Evolutionary conservation across 306 rosid species (phyloP).

Genomic region (Abrus precatorius): DNA sequence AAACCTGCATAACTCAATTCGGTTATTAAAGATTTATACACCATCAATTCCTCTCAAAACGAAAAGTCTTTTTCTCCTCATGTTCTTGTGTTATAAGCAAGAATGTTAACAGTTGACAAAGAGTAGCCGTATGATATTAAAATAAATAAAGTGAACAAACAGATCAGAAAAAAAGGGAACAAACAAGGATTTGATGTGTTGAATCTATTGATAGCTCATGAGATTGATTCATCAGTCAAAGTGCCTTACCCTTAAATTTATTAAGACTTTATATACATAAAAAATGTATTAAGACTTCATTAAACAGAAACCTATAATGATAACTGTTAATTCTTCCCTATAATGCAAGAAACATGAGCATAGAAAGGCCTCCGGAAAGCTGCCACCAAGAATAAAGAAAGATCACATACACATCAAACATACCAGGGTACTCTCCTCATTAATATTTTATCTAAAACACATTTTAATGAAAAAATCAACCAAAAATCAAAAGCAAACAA

Average conservation of each 20-base stretch:
- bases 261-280: neutral
- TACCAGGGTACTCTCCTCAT: neutral
- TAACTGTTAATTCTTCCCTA: slow-evolving; percentile 1
- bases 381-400: slow-evolving; percentile 21
- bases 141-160: neutral
- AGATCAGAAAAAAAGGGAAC: neutral
- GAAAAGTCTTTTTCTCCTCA: slow-evolving; percentile 6
- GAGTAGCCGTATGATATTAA: neutral
- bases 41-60: neutral
- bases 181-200: slow-evolving; percentile 12
- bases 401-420: neutral
- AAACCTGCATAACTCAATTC: slow-evolving; percentile 33
- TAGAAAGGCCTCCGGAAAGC: neutral
- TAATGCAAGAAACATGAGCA: neutral
- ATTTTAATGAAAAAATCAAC: neutral
- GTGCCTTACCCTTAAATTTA: neutral
- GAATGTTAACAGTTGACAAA: slow-evolving; percentile 3
- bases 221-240: slow-evolving; percentile 33
- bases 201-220: slow-evolving; percentile 10
- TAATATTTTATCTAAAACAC: neutral
- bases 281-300: neutral
- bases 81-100: slow-evolving; percentile 10
- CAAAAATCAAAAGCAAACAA: neutral
- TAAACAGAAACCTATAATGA: neutral
- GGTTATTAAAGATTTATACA: slow-evolving; percentile 31